These are phyloP conservation scores for Trichothecium sympodiale DNA, from an alignment of 2,329 filamentous ascomycete genomes.

Conservation along the genomic window DNA sequence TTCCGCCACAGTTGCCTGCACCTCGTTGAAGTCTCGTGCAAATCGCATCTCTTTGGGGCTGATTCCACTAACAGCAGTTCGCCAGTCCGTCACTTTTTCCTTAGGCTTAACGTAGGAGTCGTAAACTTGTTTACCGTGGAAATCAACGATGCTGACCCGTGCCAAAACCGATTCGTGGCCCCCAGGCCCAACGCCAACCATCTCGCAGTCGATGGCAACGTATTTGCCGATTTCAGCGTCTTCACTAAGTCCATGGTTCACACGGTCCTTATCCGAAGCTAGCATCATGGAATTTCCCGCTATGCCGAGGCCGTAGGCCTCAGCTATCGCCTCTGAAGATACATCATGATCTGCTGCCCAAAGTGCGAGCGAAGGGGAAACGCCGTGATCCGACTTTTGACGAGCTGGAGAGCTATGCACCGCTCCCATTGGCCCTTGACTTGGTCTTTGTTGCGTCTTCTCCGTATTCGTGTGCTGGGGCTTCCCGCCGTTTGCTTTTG, in stretches of 20 bases:
- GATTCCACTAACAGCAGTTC: constrained; percentile 78
- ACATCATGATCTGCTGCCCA: constrained; percentile 53
- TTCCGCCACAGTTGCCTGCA: constrained; percentile 59
- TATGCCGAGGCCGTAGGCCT: constrained; percentile 47
- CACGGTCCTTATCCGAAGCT: constrained; percentile 33
- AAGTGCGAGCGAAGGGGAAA: constrained; percentile 44
- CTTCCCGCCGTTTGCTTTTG: constrained; percentile 6
- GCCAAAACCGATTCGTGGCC: constrained; percentile 67
- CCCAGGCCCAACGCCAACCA: constrained; percentile 78
- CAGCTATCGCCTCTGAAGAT: constrained; percentile 46
- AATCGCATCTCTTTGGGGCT: constrained; percentile 58
- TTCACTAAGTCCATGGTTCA: constrained; percentile 53
- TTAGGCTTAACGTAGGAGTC: constrained; percentile 81
- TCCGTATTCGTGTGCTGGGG: constrained; percentile 7
- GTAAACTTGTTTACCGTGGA: constrained; percentile 84
- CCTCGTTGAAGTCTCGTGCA: constrained; percentile 63
- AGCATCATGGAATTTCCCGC: constrained; percentile 37
- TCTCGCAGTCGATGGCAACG: constrained; percentile 90
- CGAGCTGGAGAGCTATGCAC: constrained; percentile 36
- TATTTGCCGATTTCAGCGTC: constrained; percentile 75
- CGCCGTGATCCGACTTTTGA: constrained; percentile 24
- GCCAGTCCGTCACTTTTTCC: constrained; percentile 77
- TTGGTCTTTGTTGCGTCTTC: constrained; percentile 7
- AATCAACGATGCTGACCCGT: constrained; percentile 84
- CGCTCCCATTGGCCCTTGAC: constrained; percentile 39